A percentile compares a stretch with the other conserved stretches of the same genome.
These are phyloP conservation scores for Batkoa obscura DNA, from an alignment of 371 early-diverging fungal species.

Conservation along the genomic window DNA sequence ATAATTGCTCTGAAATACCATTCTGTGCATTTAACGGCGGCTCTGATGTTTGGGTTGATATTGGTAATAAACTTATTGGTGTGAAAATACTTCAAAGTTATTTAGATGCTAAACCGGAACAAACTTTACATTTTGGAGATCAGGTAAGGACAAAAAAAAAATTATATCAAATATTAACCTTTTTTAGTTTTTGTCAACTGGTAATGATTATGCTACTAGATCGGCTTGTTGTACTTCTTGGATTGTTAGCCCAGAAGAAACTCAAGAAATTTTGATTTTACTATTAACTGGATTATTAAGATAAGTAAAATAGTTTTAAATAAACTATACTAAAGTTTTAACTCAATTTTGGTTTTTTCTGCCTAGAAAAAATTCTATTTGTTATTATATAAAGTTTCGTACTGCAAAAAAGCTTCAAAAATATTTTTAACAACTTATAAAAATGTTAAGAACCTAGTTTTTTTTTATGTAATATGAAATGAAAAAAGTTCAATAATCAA, in stretches of 20 bases:
- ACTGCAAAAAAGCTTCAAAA: too few relatives aligned
- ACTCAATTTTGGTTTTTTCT: too few relatives aligned
- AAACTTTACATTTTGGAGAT: constrained; percentile 65
- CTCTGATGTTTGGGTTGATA: constrained; percentile 58
- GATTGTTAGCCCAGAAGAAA: constrained; percentile 64
- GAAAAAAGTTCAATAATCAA: too few relatives aligned
- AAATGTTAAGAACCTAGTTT: too few relatives aligned
- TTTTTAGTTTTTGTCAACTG: constrained; percentile 52
- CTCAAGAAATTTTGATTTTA: constrained; percentile 29
- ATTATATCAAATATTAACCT: not conserved
- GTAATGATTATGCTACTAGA: constrained; percentile 63
- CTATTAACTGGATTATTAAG: too few relatives aligned
- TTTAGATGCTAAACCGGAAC: constrained; percentile 25
- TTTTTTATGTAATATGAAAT: too few relatives aligned
- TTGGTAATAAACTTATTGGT: constrained; percentile 49
- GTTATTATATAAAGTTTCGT: too few relatives aligned
- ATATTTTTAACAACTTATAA: too few relatives aligned
- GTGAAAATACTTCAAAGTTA: constrained; percentile 41
- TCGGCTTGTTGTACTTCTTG: constrained; percentile 57
- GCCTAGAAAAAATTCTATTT: too few relatives aligned
- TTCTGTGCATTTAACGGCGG: constrained; percentile 81
- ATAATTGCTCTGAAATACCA: constrained; percentile 19
- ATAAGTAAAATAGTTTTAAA: too few relatives aligned
- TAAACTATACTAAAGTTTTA: too few relatives aligned
- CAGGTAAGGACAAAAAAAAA: constrained; percentile 21